Evolutionary conservation across 768 basidiomycete species (phyloP), one percentile per base, ranked within the genome.

Genomic region (Pleurotus platypus): DNA sequence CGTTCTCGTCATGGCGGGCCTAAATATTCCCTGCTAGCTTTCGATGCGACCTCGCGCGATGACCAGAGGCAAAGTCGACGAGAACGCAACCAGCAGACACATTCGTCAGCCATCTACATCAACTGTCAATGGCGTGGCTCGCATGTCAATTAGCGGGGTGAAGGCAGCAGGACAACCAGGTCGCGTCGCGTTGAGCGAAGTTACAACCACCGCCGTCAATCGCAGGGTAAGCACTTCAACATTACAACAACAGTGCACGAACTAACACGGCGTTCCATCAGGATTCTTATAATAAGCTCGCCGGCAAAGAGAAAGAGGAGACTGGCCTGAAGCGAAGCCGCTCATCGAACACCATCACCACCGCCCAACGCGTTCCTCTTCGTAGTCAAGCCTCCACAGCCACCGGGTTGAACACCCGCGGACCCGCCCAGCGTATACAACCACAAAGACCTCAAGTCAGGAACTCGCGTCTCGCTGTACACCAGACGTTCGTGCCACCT

Each of bases 171-270:
- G 75, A 43, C 72, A 77, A 18, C 83, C 85, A 68, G 51, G 51
- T 11, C 82, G 93, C 62, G 79, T 87, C 30, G 91, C 86, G 40
- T 79, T 95, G 49, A 83, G 85, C 58, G 92, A 94, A 72, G 92
- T 94, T 61, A 89, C 89, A 46, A 86, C 82, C 50, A 82, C 82
- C 59, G 85, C 87, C 56, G 82, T 90, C 51, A 91, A 90, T 70
- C 83, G 85, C 68, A 91, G 88, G 76, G 89, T 88, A 66, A 61
- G 81, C 57, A 9, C 12, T 6, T 35, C 20, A 5, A n/a, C 43
- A 12, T 43, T 42, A 15, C 15, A 13, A 24, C 49, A 38, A 38
- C 26, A 15, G 51, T 37, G 11, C 47, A 45, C 30, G 55, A 57
- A 60, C 66, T 68, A 55, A 63, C 59, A 68, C 4, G 51, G 38